Conservation (phyloP, 176 grass and related monocot genomes). For the Aegilops bicornis region DNA sequence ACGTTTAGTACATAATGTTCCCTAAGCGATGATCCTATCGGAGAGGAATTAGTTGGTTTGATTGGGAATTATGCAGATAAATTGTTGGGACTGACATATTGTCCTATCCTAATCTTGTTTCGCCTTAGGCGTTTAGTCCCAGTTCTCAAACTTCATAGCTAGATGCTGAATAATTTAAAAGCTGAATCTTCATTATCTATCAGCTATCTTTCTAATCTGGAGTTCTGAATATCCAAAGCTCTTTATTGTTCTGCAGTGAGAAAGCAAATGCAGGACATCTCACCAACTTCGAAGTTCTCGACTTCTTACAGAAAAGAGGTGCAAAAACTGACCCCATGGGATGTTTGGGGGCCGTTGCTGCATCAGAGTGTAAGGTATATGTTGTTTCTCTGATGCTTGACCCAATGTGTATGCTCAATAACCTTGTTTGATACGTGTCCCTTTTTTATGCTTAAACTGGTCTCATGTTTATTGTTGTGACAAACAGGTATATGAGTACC, state of each 20-base stretch:
- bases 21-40: neutral
- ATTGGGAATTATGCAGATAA: neutral
- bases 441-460: neutral
- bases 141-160: neutral
- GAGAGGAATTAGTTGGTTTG: neutral
- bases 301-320: slow-evolving; percentile 71
- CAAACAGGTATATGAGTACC: slow-evolving; percentile 71
- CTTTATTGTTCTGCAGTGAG: slow-evolving; percentile 37
- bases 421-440: neutral
- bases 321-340: slow-evolving; percentile 81
- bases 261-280: slow-evolving; percentile 59
- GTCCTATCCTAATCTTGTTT: neutral
- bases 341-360: slow-evolving; percentile 70
- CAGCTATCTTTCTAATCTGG: neutral
- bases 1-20: neutral
- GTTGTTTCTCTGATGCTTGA: slow-evolving; percentile 14
- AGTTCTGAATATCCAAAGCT: neutral
- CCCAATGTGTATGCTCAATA: neutral
- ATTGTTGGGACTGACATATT: neutral
- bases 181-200: no score
- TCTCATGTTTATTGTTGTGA: neutral
- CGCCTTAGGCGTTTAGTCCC: neutral
- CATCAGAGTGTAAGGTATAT: slow-evolving; percentile 80
- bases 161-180: no score
- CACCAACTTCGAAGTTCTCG: slow-evolving; percentile 87